Base-by-base conservation (phyloP, 805 yeast genomes). In the Ogataea haglerorum region DNA sequence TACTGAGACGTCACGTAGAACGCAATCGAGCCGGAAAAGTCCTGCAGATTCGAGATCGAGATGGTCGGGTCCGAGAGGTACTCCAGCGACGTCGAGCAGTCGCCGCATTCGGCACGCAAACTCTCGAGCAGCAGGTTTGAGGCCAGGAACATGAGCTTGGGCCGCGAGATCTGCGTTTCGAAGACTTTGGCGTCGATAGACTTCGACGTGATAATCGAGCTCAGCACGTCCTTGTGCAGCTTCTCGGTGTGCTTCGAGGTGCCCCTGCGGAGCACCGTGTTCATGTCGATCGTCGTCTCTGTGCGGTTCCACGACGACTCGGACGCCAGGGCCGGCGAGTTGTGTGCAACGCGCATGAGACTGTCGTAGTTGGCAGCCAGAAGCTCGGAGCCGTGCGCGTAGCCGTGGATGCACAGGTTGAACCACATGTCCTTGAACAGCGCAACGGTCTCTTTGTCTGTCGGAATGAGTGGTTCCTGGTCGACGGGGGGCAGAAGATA, bases 371-470 rank as follows among this genome's bases (percentile, higher is more conserved):
- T 72, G n/a, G 64, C 63, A 40, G 65, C 63, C 12, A 78, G 73
- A 54, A 80, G 67, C 10, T 69, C 67, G 0, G 93, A 80, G 26
- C 70, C 70, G 40, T 69, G 69, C n/a, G 79, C 74, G 58, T 81
- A 88, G 0, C 99, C 99, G 61, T 93, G 96, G 19, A 90, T 85
- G 4, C 82, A 91, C 72, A 93, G 70, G 56, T 91, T 93, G 61
- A 87, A 88, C 99, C 99, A 93, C 31, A 88, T 79, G 61, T 93
- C 85, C 56, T 95, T 75, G 68, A 91, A 87, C 44, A 81, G 67
- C 33, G 74, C 71, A 34, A 79, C 66, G 1, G 78, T 66, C 2
- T 66, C 67, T 28, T 76, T 75, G 47, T 82, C 77, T 7, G 58
- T 60, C 53, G 72, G 49, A 12, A 56, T 56, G 16, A 68, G 53